phyloP scores from a whole-genome alignment of 805 yeast genomes.

The Candida saitoana region DNA sequence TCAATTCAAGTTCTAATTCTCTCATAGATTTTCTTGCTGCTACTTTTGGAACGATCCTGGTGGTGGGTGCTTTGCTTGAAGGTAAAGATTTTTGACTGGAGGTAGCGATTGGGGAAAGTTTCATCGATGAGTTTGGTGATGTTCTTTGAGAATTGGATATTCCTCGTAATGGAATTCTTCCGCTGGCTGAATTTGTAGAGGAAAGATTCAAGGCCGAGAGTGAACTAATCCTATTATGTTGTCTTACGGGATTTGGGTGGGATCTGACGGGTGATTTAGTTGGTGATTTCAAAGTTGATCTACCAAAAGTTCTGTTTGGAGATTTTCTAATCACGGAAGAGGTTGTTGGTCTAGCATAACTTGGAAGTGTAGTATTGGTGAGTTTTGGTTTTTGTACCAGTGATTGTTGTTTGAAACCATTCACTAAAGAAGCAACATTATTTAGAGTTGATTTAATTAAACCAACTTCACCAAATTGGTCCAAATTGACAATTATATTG shows the following conservation, averaged over 20 bases:
- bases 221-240: background rate
- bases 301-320: slow-evolving; percentile 6
- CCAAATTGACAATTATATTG: slow-evolving; percentile 24
- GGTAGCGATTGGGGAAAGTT: background rate
- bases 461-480: slow-evolving; percentile 20
- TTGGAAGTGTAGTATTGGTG: slow-evolving; percentile 13
- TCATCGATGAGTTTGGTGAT: background rate
- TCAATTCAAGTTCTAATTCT: background rate
- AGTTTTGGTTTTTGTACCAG: slow-evolving; percentile 1
- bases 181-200: background rate
- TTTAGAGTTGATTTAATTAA: slow-evolving; percentile 24
- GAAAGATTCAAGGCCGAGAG: slow-evolving; percentile 1
- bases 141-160: background rate
- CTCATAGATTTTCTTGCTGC: background rate
- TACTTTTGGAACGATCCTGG: background rate
- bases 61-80: slow-evolving; percentile 1
- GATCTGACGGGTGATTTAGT: slow-evolving; percentile 7
- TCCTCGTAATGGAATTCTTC: background rate
- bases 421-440: slow-evolving; percentile 22
- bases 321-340: slow-evolving; percentile 15
- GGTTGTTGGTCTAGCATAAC: slow-evolving; percentile 31
- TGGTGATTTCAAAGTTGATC: background rate
- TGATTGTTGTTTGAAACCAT: slow-evolving; percentile 13
- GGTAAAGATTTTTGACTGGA: slow-evolving; percentile 4
- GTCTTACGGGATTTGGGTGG: background rate